Base-by-base conservation (phyloP, 163 green algal species). In the Coccomyxa subellipsoidea region DNA sequence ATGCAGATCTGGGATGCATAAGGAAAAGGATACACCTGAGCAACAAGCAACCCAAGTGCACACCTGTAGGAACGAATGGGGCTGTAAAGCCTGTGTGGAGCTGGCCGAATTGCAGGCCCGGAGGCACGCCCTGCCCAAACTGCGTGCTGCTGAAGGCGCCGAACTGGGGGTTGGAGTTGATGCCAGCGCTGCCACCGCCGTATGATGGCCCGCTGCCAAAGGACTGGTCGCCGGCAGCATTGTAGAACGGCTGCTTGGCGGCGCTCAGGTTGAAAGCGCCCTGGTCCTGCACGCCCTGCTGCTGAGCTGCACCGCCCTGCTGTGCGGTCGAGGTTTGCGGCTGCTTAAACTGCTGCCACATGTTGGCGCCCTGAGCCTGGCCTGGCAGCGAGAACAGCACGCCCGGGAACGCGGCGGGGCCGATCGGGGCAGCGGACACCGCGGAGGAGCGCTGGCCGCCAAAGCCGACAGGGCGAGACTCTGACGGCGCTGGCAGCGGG, bases 21-120 rank as follows among this genome's bases (percentile, higher is more conserved):
- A n/a, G n/a, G n/a, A n/a, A n/a, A n/a, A n/a, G n/a, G n/a, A n/a
- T n/a, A n/a, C n/a, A n/a, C n/a, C n/a, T n/a, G n/a, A n/a, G n/a
- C n/a, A n/a, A n/a, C n/a, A n/a, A n/a, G n/a, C n/a, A n/a, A n/a
- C n/a, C n/a, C n/a, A n/a, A n/a, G n/a, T n/a, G n/a, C 75, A 8
- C 29, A 79, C 75, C 75, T 38, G 88, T 93, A 29, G 90, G 90
- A 4, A 93, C 69, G 75, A 93, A 93, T 29, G 87, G 85, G 32
- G 72, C 70, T 80, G 89, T 88, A 32, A 78, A 83, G 10, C 78
- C 54, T n/a, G 66, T 36, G 35, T 77, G 81, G 10, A 91, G 35
- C 35, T 88, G 82, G 37, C 85, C 84, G 79, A 92, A 92, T 36
- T 84, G 83, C 38, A 66, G 35, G 12, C 35, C 54, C 8, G 31